Base-by-base conservation (phyloP, 495 filamentous ascomycete genomes). In the Zalerion maritima region DNA sequence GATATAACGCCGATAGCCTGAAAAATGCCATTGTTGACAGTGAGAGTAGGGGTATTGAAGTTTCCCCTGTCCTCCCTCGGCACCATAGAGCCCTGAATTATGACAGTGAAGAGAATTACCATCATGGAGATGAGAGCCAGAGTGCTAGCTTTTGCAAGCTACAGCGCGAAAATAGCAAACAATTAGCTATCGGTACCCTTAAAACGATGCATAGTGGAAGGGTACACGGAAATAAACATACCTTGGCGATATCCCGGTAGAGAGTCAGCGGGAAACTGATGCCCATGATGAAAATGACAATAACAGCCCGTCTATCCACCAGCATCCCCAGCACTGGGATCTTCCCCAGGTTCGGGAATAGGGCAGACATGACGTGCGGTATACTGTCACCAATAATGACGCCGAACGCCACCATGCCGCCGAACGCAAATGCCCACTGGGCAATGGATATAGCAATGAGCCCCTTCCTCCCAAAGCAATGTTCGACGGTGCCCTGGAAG, bases 381-480 rank as follows among this genome's bases (percentile, higher is more conserved):
- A 97, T 94, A 1, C 81, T 80, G 50, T 97, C 89, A 14, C 89
- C 89, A 14, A 97, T 77, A 49, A 97, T 94, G 33, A 97, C 81
- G 32, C 86, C 89, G 55, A 94, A 97, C 13, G 91, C 91, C 22
- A 96, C 69, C 91, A 96, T 96, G 28, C 91, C 89, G 24, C 89
- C 91, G 53, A 94, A 97, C 26, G 91, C 89, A 65, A 97, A 97
- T 20, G 80, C 81, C 82, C 85, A 96, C 56, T 97, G 89, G 20
- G 89, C 89, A 29, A 86, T 50, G 16, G 72, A 81, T 32, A 97
- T 93, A 18, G 89, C 89, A 31, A 96, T 71, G 21, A 96, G 66
- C 0, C 89, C 89, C 19, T 72, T 62, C 41, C 70, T 74, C 10
- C 89, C 89, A 56, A 92, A 97, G 51, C 89, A 97, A 46, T 81